phyloP scores from a whole-genome alignment of 2,329 filamentous ascomycete species.

The Alternaria solani region DNA sequence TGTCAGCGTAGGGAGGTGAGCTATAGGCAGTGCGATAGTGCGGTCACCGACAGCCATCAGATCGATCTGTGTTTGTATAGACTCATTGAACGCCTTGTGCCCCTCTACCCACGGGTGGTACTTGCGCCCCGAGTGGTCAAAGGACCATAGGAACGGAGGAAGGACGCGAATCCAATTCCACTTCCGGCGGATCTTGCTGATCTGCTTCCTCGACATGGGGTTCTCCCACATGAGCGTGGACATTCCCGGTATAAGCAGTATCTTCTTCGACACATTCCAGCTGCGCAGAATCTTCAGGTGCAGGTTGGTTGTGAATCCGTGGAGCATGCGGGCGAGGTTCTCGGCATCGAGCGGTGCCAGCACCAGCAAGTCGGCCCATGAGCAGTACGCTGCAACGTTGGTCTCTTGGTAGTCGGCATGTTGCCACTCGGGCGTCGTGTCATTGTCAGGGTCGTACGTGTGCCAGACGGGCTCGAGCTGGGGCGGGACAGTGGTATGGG shows the following conservation, averaged over 20 bases:
- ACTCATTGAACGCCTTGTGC: constrained; percentile 75
- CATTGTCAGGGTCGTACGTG: constrained; percentile 35
- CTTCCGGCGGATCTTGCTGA: constrained; percentile 81
- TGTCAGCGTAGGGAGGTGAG: constrained; percentile 44
- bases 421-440: constrained; percentile 32
- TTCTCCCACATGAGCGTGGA: constrained; percentile 89
- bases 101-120: constrained; percentile 61
- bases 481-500: constrained; percentile 31
- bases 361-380: constrained; percentile 88
- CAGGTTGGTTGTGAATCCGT: constrained; percentile 81
- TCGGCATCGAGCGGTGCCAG: constrained; percentile 86
- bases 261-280: constrained; percentile 87
- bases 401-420: constrained; percentile 52
- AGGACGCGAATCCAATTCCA: constrained; percentile 89
- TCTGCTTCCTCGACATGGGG: constrained; percentile 85
- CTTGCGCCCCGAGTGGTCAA: constrained; percentile 64
- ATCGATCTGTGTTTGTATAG: constrained; percentile 79
- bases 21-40: constrained; percentile 55
- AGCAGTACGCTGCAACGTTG: constrained; percentile 73
- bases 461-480: constrained; percentile 44
- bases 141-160: constrained; percentile 83
- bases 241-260: constrained; percentile 88
- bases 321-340: constrained; percentile 85
- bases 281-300: constrained; percentile 81
- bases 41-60: constrained; percentile 77